Conservation (phyloP, 805 yeast genomes). For the Candida oleophila region DNA sequence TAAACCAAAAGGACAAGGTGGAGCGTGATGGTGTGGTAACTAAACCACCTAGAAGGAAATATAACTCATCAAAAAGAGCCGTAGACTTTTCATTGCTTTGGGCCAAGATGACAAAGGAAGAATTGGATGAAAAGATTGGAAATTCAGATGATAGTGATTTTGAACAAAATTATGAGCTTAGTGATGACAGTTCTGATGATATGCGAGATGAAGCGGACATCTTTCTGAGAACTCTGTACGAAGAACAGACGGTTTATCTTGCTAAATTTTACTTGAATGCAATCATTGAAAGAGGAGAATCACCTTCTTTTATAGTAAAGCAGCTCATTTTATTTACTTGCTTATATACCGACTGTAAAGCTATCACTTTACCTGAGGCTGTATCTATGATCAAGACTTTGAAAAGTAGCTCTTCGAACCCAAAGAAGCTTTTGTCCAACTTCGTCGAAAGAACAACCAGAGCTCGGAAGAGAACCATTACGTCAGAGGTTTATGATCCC, state of each 20-base stretch:
- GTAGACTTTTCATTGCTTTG: not conserved
- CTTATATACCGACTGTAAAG: constrained; percentile 16
- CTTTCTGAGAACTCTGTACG: not conserved
- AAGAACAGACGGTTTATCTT: constrained; percentile 3
- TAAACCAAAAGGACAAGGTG: not conserved
- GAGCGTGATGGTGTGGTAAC: no score
- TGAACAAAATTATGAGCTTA: constrained; percentile 11
- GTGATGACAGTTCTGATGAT: constrained; percentile 4
- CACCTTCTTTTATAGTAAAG: constrained; percentile 23
- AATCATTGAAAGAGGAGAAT: constrained; percentile 27
- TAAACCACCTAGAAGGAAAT: no score
- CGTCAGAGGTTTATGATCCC: not conserved
- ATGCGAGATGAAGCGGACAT: not conserved
- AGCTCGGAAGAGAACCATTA: constrained; percentile 1
- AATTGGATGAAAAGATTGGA: not conserved
- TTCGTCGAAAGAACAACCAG: not conserved
- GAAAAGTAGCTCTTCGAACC: constrained; percentile 1
- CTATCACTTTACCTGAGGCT: not conserved
- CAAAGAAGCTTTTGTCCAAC: not conserved
- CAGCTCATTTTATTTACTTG: constrained; percentile 22
- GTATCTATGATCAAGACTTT: constrained; percentile 1
- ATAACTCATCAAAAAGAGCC: not conserved
- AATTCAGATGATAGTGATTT: constrained; percentile 25
- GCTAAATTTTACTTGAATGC: constrained; percentile 16
- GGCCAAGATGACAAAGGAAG: not conserved